These are phyloP conservation scores for Globisporangium ultimum DNA, from an alignment of 352 stramenopile genomes.

Conservation along the genomic window DNA sequence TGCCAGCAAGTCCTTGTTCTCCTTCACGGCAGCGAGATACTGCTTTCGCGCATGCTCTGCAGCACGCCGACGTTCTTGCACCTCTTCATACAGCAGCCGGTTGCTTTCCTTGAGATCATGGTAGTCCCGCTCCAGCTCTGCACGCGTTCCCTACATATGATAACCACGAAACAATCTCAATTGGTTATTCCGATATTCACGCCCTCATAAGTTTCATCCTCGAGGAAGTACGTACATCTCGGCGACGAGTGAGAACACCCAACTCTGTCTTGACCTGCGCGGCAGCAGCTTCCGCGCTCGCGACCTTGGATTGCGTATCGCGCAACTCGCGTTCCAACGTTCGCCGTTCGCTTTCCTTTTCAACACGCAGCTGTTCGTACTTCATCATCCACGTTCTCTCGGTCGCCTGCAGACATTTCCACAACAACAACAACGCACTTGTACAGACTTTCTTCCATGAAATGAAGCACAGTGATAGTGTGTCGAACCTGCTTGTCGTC, in stretches of 20 bases:
- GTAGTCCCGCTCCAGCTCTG: constrained; percentile 33
- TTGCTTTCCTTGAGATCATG: constrained; percentile 65
- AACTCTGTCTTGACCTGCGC: constrained; percentile 28
- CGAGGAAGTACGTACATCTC: constrained; percentile 20
- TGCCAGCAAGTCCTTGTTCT: constrained; percentile 67
- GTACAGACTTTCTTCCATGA: not conserved
- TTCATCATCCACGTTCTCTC: constrained; percentile 39
- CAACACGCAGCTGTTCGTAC: constrained; percentile 40
- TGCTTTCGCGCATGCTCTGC: constrained; percentile 57
- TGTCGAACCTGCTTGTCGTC: constrained; percentile 36
- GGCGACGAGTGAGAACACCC: constrained; percentile 22
- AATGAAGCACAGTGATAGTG: not conserved
- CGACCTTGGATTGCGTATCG: constrained; percentile 27
- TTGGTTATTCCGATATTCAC: not conserved
- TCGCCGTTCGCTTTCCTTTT: constrained; percentile 37
- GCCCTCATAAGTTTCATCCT: not conserved
- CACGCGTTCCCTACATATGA: constrained; percentile 17
- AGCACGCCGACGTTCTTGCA: constrained; percentile 50
- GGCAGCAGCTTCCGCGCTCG: constrained; percentile 32
- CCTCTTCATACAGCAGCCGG: constrained; percentile 49
- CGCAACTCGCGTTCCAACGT: constrained; percentile 44
- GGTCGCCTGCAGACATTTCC: constrained; percentile 8
- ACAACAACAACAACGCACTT: not conserved
- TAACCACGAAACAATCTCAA: not conserved
- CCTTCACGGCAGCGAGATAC: constrained; percentile 42